phyloP scores from a whole-genome alignment of 306 rosid genomes.

The Prunus mume region DNA sequence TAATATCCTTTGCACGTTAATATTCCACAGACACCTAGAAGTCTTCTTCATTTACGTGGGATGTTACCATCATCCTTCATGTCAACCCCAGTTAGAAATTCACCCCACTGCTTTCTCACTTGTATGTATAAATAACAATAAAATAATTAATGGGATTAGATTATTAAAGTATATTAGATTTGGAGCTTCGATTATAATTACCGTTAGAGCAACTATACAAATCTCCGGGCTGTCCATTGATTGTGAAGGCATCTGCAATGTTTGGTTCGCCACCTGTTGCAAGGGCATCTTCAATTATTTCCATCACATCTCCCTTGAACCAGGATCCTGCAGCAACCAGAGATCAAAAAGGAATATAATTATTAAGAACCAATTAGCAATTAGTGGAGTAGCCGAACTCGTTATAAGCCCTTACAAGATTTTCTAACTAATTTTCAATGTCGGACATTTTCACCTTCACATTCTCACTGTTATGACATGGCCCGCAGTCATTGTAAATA shows the following conservation, averaged over 20 bases:
- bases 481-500: no score
- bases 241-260: conserved; percentile 24
- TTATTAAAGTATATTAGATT: background rate
- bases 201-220: conserved; percentile 12
- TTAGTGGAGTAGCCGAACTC: no score
- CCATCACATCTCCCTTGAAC: conserved; percentile 30
- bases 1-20: background rate
- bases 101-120: background rate
- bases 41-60: background rate
- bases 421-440: no score
- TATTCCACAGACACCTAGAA: background rate
- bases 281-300: conserved; percentile 5
- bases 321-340: conserved; percentile 16
- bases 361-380: background rate
- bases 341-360: background rate
- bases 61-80: background rate
- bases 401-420: no score
- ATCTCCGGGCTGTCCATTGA: conserved; percentile 37
- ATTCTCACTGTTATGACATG: no score
- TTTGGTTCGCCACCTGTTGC: conserved; percentile 29
- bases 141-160: background rate
- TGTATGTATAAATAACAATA: no score
- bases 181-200: background rate
- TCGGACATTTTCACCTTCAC: no score
- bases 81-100: background rate